Base-by-base conservation (phyloP, 176 grass and related monocot genomes). In the Bonia amplexicaulis region DNA sequence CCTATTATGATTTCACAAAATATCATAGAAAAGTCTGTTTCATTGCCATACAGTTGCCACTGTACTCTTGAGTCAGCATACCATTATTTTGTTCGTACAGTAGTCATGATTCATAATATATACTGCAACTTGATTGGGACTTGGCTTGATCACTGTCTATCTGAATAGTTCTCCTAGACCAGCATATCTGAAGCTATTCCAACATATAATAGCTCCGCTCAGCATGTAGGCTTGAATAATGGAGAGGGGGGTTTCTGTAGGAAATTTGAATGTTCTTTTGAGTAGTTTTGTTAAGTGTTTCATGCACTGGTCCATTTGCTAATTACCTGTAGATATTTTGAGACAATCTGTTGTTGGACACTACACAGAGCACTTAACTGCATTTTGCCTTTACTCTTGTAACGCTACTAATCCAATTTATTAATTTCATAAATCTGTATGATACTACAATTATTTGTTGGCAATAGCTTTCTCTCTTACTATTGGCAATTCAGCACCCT, bases 381-480 rank as follows among this genome's bases (percentile, higher is more conserved):
- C 40, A 2, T 57, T 9, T 57, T 9, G 20, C 7, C 8, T 84
- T 60, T 59, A 39, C 15, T 84, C 47, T 73, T 48, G 7, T n/a
- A 37, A 23, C 2, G 0, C 45, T 62, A 64, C 9, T 47, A 35
- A 59, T 73, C 41, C 16, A 73, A n/a, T 23, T 9, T 35, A 40
- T 62, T 60, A 22, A 35, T 72, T 73, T 73, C 2, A 71, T 52
- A 53, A 27, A 19, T 62, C 23, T 78, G 58, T 78, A 22, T 67
- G 33, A 77, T 78, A 27, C 25, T 47, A 26, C 16, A 59, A 80
- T 73, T 41, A 52, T 86, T 62, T 73, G 26, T 47, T 81, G 13
- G 7, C 35, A 66, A 57, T 23, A 47, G 23, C 47, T 81, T 31
- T 46, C 19, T 1, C 46, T 70, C 9, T 49, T 71, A 73, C 51